Conservation (phyloP, 1,139 yeast genomes). For the Scheffersomyces illinoinensis region DNA sequence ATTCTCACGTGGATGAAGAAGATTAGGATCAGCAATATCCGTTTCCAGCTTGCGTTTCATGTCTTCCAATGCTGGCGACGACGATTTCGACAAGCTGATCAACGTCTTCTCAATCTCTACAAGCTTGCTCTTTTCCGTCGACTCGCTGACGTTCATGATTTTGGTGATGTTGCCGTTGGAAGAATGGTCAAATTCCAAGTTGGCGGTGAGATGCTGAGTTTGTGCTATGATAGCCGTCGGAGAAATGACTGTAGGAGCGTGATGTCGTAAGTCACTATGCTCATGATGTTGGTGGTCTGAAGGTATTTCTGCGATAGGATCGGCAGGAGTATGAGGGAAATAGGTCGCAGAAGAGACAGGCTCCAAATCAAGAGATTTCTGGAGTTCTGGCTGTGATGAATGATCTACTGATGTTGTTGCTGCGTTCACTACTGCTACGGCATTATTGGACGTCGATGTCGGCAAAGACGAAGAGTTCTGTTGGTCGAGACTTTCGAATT, state of each 20-base stretch:
- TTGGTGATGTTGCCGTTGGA: constrained; percentile 32
- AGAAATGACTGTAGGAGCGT: neutral
- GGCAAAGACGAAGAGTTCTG: neutral
- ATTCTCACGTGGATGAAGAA: neutral
- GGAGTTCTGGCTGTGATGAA: neutral
- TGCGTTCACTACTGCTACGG: neutral
- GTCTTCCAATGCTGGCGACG: constrained; percentile 1
- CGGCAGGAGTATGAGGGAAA: constrained; percentile 57
- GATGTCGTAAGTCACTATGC: neutral
- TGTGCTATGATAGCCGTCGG: constrained; percentile 5
- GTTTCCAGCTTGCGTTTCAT: constrained; percentile 1
- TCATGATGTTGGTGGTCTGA: neutral
- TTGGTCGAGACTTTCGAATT: neutral
- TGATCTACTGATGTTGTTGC: neutral
- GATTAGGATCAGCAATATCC: neutral
- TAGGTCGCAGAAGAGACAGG: constrained; percentile 70
- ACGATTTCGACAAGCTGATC: constrained; percentile 5
- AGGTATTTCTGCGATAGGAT: constrained; percentile 1
- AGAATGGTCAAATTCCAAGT: constrained; percentile 37
- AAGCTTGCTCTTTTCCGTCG: constrained; percentile 1
- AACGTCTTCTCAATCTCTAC: constrained; percentile 1
- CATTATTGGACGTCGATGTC: neutral
- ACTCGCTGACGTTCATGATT: constrained; percentile 12
- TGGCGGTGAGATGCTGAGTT: constrained; percentile 38
- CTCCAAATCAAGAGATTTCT: constrained; percentile 24